Evolutionary conservation across 768 basidiomycete species (phyloP).

Genomic region (Podaxis rugospora): DNA sequence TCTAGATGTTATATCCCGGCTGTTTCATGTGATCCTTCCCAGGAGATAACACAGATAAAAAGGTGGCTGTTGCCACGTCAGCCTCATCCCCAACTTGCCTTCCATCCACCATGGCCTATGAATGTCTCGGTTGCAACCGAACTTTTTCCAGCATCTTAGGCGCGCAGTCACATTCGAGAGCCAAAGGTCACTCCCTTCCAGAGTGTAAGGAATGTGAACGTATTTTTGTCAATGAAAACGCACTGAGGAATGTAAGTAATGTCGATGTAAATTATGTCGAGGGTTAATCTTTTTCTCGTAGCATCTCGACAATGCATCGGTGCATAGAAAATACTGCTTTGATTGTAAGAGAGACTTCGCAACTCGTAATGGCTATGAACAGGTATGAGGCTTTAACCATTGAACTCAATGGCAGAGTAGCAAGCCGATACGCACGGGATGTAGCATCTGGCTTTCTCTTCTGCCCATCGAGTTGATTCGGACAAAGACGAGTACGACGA

Average conservation of each 20-base stretch:
- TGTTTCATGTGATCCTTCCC: neutral
- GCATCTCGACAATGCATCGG: neutral
- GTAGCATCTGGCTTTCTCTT: constrained; percentile 2
- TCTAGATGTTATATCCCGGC: neutral
- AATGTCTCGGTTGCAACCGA: constrained; percentile 9
- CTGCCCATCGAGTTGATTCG: neutral
- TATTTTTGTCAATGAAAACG: neutral
- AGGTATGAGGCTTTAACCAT: neutral
- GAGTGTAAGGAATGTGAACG: constrained; percentile 6
- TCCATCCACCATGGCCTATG: neutral
- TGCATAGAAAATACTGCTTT: constrained; percentile 1
- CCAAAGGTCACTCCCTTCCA: constrained; percentile 2
- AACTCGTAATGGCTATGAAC: neutral
- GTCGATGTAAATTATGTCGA: neutral
- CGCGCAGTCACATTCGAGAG: constrained; percentile 10
- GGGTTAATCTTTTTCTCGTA: neutral
- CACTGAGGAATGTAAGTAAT: neutral
- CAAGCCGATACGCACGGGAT: neutral
- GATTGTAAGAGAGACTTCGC: neutral
- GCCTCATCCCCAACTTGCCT: neutral
- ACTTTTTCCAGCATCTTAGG: neutral
- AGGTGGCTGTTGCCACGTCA: neutral
- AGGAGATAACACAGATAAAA: neutral
- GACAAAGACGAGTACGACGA: neutral
- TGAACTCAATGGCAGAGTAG: neutral